phyloP scores from a whole-genome alignment of 2,329 filamentous ascomycete genomes.

The Ceratocystis alfenasii region DNA sequence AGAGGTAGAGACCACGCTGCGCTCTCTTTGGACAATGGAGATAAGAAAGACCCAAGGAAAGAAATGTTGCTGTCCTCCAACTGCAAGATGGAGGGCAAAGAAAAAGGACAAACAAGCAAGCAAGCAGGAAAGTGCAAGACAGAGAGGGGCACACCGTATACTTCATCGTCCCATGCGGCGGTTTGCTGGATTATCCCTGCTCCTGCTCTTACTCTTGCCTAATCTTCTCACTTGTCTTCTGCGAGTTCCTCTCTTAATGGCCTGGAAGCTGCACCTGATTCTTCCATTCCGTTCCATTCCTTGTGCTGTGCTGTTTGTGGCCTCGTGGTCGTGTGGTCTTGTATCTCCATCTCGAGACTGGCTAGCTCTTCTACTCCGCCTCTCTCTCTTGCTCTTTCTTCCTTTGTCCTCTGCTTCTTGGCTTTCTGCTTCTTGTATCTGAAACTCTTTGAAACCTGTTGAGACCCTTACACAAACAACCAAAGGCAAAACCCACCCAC shows the following conservation, averaged over 20 bases:
- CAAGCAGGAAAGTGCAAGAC: not conserved
- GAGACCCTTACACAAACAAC: conserved; percentile 9
- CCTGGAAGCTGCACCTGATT: too few relatives aligned
- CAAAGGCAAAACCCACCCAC: not conserved
- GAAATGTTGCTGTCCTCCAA: not conserved
- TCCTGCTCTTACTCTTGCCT: conserved; percentile 1
- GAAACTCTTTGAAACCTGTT: conserved; percentile 4
- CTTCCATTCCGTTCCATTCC: too few relatives aligned
- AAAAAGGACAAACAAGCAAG: not conserved
- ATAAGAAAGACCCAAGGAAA: not conserved
- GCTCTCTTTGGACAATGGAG: not conserved
- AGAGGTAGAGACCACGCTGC: not conserved
- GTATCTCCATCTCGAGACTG: not conserved
- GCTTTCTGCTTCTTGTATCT: not conserved
- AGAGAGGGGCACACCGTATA: not conserved
- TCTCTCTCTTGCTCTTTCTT: not conserved
- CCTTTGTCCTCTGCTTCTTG: not conserved
- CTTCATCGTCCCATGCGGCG: not conserved
- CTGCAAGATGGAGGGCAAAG: too few relatives aligned
- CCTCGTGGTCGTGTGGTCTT: not conserved
- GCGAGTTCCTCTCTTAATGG: not conserved
- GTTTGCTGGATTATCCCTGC: not conserved
- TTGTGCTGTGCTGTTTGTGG: not conserved
- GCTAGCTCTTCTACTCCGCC: not conserved
- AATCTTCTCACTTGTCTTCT: not conserved